Percentiles rank a stretch among this genome's conserved stretches.
Conservation (phyloP, 2,329 filamentous ascomycete genomes). For the Cercospora nicotianae region DNA sequence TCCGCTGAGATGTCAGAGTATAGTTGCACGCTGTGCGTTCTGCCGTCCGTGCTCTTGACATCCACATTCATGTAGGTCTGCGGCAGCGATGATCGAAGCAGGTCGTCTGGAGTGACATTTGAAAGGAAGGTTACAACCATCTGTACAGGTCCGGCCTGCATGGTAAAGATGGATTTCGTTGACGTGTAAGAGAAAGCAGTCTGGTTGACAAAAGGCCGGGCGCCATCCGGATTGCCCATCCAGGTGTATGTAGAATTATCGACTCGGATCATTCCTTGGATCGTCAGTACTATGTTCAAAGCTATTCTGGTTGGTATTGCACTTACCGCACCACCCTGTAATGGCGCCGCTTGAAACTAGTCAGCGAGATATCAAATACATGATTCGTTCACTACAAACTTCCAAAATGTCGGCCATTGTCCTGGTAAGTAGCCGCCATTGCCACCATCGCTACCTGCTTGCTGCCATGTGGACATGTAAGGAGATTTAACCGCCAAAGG, state of each 20-base stretch:
- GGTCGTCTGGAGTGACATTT: slow-evolving; percentile 13
- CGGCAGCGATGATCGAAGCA: slow-evolving; percentile 58
- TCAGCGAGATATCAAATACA: neutral
- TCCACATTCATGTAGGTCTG: slow-evolving; percentile 69
- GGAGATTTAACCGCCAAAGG: slow-evolving; percentile 74
- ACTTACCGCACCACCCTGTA: slow-evolving; percentile 60
- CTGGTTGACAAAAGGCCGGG: slow-evolving; percentile 56
- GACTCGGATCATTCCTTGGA: slow-evolving; percentile 60
- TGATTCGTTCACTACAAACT: slow-evolving; percentile 4
- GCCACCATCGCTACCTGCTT: slow-evolving; percentile 58
- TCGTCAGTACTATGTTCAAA: neutral
- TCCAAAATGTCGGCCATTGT: slow-evolving; percentile 60
- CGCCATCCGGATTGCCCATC: slow-evolving; percentile 43
- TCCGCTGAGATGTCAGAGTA: slow-evolving; percentile 74
- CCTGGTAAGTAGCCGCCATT: slow-evolving; percentile 66
- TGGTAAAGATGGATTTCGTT: slow-evolving; percentile 67
- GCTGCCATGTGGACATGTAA: slow-evolving; percentile 70
- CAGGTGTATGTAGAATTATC: slow-evolving; percentile 57
- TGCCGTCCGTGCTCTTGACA: slow-evolving; percentile 62
- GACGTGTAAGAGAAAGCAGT: slow-evolving; percentile 68
- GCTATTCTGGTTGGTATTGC: neutral
- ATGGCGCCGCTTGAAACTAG: slow-evolving; percentile 45
- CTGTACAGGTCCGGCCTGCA: slow-evolving; percentile 46
- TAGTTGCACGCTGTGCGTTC: slow-evolving; percentile 63
- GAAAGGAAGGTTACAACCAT: slow-evolving; percentile 19